These are phyloP conservation scores for Globisporangium cylindrosporum DNA, from an alignment of 352 stramenopile genomes.

Conservation along the genomic window DNA sequence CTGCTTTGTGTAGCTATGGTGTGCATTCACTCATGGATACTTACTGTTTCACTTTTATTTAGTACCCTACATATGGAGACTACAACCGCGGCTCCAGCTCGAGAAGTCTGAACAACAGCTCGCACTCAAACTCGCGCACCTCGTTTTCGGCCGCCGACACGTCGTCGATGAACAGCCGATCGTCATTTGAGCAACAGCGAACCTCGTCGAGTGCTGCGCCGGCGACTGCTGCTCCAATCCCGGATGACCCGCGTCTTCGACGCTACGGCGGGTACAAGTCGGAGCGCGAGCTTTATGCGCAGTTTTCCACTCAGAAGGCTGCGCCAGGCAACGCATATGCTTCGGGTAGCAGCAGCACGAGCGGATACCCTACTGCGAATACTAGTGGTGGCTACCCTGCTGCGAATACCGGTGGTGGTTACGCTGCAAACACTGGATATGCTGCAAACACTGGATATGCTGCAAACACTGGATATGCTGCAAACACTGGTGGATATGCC, in stretches of 20 bases:
- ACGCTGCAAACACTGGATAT: slow-evolving; percentile 7
- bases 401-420: slow-evolving; percentile 3
- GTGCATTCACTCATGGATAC: neutral
- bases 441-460: slow-evolving; percentile 16
- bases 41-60: neutral
- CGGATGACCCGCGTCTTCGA: slow-evolving; percentile 64
- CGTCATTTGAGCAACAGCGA: slow-evolving; percentile 25
- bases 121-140: slow-evolving; percentile 7
- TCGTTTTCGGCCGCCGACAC: slow-evolving; percentile 21
- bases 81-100: slow-evolving; percentile 14
- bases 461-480: slow-evolving; percentile 7
- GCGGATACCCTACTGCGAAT: neutral
- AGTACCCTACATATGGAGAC: slow-evolving; percentile 20
- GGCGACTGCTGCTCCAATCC: slow-evolving; percentile 28
- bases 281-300: slow-evolving; percentile 73
- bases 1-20: neutral
- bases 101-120: slow-evolving; percentile 11
- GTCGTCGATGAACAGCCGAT: slow-evolving; percentile 11
- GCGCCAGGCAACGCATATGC: slow-evolving; percentile 5
- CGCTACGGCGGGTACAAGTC: slow-evolving; percentile 81
- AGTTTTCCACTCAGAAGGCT: slow-evolving; percentile 64
- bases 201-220: slow-evolving; percentile 20
- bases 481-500: slow-evolving; percentile 16
- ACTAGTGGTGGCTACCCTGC: slow-evolving; percentile 8
- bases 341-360: slow-evolving; percentile 4